Evolutionary conservation across 768 basidiomycete species (phyloP), one percentile per base, ranked within the genome.

Genomic region (Leucosporidium yakuticum): DNA sequence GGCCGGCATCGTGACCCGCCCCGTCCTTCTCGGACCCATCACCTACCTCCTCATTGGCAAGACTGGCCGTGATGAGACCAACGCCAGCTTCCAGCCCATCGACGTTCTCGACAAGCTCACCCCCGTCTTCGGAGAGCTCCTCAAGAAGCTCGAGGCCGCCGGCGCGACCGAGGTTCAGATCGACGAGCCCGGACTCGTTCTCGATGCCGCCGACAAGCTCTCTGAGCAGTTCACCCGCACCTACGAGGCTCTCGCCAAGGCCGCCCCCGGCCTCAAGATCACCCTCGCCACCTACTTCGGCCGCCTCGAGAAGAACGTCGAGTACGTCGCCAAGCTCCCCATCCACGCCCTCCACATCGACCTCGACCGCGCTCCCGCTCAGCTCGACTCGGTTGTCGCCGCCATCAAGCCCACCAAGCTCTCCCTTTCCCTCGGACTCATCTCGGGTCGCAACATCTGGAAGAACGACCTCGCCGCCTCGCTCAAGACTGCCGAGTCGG

Each of bases 371-470:
- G 95, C 91, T 65, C 88, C 94, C 39, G 84, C 80, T 63, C 96
- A 99, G 80, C 87, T 99, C 71, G 88, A 89, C 60, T 83, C 83
- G 56, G 89, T 91, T 71, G 70, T 95, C 71, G 84, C 83, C 54
- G 92, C 91, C 65, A 79, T 97, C 80, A 96, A 93, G 84, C 78
- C 84, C 70, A 94, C 91, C 73, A 81, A 80, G 76, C 84, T 92
- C 70, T 77, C 87, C 71, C 85, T 99, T 62, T 98, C 96, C 50
- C 87, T 98, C 70, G 96, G 96, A 81, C 79, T 97, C 69, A 90
- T 99, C 72, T 98, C 96, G 55, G 96, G 96, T 63, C 92, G 96
- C 78, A 97, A 97, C 84, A 91, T 99, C 83, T 99, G 96, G 96
- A 99, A 98, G 86, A 88, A 86, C 70, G 94, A 98, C 81, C 87